Evolutionary conservation across 345 rosid species (phyloP).

Genomic region (Brassica rapa): DNA sequence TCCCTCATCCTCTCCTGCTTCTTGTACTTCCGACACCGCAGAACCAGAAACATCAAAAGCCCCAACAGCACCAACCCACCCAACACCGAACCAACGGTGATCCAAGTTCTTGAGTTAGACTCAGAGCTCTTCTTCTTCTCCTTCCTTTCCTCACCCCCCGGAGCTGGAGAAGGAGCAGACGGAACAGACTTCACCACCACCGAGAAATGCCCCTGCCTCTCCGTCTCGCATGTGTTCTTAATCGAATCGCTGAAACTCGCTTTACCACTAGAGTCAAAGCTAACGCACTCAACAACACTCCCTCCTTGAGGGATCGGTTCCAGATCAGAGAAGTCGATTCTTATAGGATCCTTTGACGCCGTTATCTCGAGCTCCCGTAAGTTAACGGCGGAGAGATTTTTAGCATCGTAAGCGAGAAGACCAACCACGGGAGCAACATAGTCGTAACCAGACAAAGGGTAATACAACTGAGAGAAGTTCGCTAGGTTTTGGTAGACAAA

Average conservation of each 20-base stretch:
- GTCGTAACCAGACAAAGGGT: slow-evolving; percentile 57
- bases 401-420: slow-evolving; percentile 80
- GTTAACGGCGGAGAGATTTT: slow-evolving; percentile 61
- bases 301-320: slow-evolving; percentile 56
- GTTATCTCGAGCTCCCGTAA: slow-evolving; percentile 51
- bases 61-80: slow-evolving; percentile 65
- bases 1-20: slow-evolving; percentile 62
- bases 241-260: slow-evolving; percentile 57
- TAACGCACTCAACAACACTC: slow-evolving; percentile 65
- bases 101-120: slow-evolving; percentile 51
- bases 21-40: slow-evolving; percentile 64
- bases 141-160: slow-evolving; percentile 10
- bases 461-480: slow-evolving; percentile 67
- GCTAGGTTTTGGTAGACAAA: slow-evolving; percentile 89
- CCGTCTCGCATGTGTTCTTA: slow-evolving; percentile 58
- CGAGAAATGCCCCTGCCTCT: slow-evolving; percentile 81
- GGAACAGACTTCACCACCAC: slow-evolving; percentile 66
- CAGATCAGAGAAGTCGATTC: slow-evolving; percentile 59
- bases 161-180: slow-evolving; percentile 55
- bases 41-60: slow-evolving; percentile 49
- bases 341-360: slow-evolving; percentile 55
- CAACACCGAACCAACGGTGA: slow-evolving; percentile 73
- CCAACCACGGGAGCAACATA: slow-evolving; percentile 77
- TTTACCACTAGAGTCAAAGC: slow-evolving; percentile 61
- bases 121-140: slow-evolving; percentile 34